Conservation (phyloP, 2,329 filamentous ascomycete species). For the Fusarium chuoi region DNA sequence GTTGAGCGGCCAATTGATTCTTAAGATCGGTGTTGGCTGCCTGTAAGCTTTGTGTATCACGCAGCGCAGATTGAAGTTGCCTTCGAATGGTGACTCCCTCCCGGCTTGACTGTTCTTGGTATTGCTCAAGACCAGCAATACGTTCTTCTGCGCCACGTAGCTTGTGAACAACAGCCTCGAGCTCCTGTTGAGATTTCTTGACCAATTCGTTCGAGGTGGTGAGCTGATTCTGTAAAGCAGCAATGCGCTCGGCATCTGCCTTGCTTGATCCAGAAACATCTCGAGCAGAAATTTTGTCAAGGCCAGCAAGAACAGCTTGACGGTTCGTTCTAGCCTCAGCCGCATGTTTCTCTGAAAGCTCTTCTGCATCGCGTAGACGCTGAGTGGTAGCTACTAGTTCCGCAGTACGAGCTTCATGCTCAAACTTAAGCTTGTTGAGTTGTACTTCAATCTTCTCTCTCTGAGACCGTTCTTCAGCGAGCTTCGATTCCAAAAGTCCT, state of each 20-base stretch:
- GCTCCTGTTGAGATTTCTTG: slow-evolving; percentile 88
- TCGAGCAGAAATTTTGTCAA: slow-evolving; percentile 76
- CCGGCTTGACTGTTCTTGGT: slow-evolving; percentile 95
- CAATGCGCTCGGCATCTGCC: slow-evolving; percentile 72
- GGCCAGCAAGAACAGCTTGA: slow-evolving; percentile 81
- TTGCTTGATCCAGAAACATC: slow-evolving; percentile 60
- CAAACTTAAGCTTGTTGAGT: slow-evolving; percentile 78
- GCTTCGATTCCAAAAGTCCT: slow-evolving; percentile 78
- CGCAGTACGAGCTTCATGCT: slow-evolving; percentile 82
- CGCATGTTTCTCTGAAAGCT: slow-evolving; percentile 86
- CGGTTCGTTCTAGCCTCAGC: slow-evolving; percentile 88
- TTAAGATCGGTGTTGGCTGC: slow-evolving; percentile 84
- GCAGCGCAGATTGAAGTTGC: slow-evolving; percentile 85
- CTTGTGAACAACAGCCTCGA: slow-evolving; percentile 87
- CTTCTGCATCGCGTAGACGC: slow-evolving; percentile 85
- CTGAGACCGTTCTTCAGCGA: slow-evolving; percentile 83
- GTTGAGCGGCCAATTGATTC: slow-evolving; percentile 83
- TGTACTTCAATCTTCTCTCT: slow-evolving; percentile 81
- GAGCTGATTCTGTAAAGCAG: slow-evolving; percentile 82
- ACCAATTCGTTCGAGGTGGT: slow-evolving; percentile 81
- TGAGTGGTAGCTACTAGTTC: slow-evolving; percentile 81
- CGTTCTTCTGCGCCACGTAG: slow-evolving; percentile 93
- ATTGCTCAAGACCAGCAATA: slow-evolving; percentile 94
- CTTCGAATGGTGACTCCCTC: slow-evolving; percentile 91
- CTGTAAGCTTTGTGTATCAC: slow-evolving; percentile 84